These are phyloP conservation scores for Pilatotrama ljubarskyi DNA, from an alignment of 768 basidiomycete species.

Conservation along the genomic window DNA sequence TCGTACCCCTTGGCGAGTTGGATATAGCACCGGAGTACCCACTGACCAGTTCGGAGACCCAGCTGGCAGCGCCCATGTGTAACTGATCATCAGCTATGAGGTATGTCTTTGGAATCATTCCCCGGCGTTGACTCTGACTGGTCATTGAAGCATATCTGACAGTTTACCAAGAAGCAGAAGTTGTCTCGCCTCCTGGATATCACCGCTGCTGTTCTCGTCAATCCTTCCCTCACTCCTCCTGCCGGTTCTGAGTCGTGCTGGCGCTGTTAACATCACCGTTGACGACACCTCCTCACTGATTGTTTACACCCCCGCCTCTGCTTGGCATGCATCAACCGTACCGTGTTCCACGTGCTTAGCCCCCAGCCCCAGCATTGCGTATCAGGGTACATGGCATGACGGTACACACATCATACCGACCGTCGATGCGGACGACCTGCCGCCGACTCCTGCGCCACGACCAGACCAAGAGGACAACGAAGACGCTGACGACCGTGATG, in stretches of 20 bases:
- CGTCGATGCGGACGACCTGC: slow-evolving; percentile 17
- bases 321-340: slow-evolving; percentile 26
- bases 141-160: no score
- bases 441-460: not conserved
- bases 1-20: no score
- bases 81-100: no score
- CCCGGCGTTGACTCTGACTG: no score
- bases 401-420: slow-evolving; percentile 28
- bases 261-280: slow-evolving; percentile 24
- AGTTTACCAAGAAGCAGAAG: not conserved
- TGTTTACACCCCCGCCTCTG: slow-evolving; percentile 19
- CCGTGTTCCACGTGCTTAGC: slow-evolving; percentile 22
- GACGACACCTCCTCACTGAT: slow-evolving; percentile 26
- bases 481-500: slow-evolving; percentile 5
- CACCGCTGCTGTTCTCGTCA: not conserved
- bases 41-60: no score
- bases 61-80: no score
- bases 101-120: no score
- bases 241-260: not conserved
- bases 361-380: slow-evolving; percentile 16
- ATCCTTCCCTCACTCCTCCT: slow-evolving; percentile 2
- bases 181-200: not conserved
- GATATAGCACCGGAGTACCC: no score
- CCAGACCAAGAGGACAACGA: not conserved
- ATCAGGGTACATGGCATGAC: slow-evolving; percentile 28